Evolutionary conservation across 805 yeast species (phyloP).

Genomic region (Candida xyloterini): DNA sequence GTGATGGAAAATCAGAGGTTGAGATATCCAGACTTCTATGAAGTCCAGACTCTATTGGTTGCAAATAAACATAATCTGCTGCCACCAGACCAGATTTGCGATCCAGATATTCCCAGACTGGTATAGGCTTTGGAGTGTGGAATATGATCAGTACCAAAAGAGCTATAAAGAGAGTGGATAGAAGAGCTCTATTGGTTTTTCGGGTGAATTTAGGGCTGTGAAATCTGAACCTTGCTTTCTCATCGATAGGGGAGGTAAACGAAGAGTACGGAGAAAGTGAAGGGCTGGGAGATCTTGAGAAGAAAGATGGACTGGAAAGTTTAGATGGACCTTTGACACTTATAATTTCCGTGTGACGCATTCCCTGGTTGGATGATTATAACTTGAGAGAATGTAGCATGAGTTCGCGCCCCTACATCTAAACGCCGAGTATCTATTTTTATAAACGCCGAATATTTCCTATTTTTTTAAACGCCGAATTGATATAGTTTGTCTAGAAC

Average conservation of each 20-base stretch:
- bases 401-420: neutral
- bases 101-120: conserved; percentile 1
- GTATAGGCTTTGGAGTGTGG: neutral
- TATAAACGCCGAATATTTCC: too few species aligned
- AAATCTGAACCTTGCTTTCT: conserved; percentile 6
- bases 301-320: conserved; percentile 8
- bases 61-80: conserved; percentile 6
- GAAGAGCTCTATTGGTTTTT: neutral
- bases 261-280: conserved; percentile 11
- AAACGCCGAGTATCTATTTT: neutral
- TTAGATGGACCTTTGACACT: conserved; percentile 3
- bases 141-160: neutral
- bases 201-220: conserved; percentile 4
- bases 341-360: conserved; percentile 5
- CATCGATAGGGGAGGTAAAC: conserved; percentile 11
- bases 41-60: conserved; percentile 3
- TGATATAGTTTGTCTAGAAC: too few species aligned
- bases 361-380: neutral
- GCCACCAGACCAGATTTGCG: neutral
- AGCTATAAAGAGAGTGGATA: neutral
- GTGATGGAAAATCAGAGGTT: conserved; percentile 10
- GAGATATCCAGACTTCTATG: conserved; percentile 5
- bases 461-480: too few species aligned
- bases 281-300: conserved; percentile 10
- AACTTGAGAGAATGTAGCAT: too few species aligned